phyloP scores from a whole-genome alignment of 257 asterid genomes.

The Ajuga chamaepitys region DNA sequence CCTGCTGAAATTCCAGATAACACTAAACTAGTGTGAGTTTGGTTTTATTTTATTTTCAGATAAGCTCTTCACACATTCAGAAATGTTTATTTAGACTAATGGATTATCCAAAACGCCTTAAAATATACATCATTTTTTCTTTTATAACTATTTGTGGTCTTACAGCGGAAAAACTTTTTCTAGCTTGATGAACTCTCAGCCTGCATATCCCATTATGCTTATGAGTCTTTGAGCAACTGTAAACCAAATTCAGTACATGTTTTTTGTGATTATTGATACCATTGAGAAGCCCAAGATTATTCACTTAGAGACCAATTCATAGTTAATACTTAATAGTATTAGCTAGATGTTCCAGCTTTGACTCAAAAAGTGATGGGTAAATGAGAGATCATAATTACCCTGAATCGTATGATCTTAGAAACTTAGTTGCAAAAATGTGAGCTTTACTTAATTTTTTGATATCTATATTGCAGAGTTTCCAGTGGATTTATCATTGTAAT shows the following conservation, averaged over 20 bases:
- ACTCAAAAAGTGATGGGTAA: background rate
- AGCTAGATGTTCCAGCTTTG: background rate
- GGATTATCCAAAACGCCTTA: background rate
- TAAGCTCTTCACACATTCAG: background rate
- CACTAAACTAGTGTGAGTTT: constrained; percentile 74
- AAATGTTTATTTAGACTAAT: background rate
- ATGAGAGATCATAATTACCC: background rate
- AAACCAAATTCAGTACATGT: background rate
- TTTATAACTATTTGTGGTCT: background rate
- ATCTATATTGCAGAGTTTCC: constrained; percentile 35
- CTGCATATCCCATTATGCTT: background rate
- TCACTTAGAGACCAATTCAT: background rate
- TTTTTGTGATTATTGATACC: background rate
- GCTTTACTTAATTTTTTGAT: constrained; percentile 1
- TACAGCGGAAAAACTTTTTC: background rate
- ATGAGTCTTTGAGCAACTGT: background rate
- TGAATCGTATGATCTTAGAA: background rate
- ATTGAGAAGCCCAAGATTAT: background rate
- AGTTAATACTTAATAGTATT: background rate
- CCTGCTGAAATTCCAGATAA: constrained; percentile 99
- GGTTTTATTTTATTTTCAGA: background rate
- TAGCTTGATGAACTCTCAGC: constrained; percentile 4
- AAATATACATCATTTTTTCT: background rate
- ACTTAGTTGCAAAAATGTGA: background rate
- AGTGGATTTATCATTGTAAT: constrained; percentile 65